Percentiles rank a stretch among this genome's conserved stretches.
These are phyloP conservation scores for Mycena floridula DNA, from an alignment of 768 basidiomycete species.

Conservation along the genomic window DNA sequence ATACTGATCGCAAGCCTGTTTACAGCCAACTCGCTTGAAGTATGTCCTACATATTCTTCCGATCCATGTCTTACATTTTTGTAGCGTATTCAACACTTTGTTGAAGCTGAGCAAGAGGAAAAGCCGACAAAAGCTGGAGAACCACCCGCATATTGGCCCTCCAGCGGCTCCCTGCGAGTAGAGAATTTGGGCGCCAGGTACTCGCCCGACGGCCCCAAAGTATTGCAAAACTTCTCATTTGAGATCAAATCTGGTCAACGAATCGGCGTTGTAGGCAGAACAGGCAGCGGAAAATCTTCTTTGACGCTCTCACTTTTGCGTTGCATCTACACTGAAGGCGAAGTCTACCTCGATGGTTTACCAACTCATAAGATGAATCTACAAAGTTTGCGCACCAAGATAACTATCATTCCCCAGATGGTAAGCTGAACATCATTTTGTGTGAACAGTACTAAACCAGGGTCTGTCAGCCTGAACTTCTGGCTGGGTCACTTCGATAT, in stretches of 20 bases:
- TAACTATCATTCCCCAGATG: conserved; percentile 39
- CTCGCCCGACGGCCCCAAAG: conserved; percentile 35
- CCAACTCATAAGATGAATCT: conserved; percentile 34
- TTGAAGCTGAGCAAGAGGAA: conserved; percentile 38
- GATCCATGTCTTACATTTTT: not conserved
- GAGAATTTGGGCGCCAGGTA: conserved; percentile 48
- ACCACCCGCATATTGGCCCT: conserved; percentile 57
- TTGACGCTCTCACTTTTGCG: too few relatives aligned
- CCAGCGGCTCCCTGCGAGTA: conserved; percentile 43
- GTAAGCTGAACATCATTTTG: conserved; percentile 14
- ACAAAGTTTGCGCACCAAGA: conserved; percentile 33
- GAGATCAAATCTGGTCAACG: conserved; percentile 47
- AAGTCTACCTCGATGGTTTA: conserved; percentile 38
- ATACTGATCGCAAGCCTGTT: too few relatives aligned
- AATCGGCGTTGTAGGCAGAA: too few relatives aligned
- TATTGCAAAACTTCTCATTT: conserved; percentile 52
- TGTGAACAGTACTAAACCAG: not conserved
- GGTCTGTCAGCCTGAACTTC: conserved; percentile 33
- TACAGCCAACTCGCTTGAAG: too few relatives aligned
- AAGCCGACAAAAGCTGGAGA: conserved; percentile 23
- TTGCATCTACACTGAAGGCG: too few relatives aligned
- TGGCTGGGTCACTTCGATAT: conserved; percentile 48
- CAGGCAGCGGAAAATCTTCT: too few relatives aligned
- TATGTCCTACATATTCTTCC: not conserved
- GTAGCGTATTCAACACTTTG: conserved; percentile 20